Evolutionary conservation across 169 alveolate species (phyloP), one percentile per base, ranked within the genome.

Genomic region (Plasmodium fragile): DNA sequence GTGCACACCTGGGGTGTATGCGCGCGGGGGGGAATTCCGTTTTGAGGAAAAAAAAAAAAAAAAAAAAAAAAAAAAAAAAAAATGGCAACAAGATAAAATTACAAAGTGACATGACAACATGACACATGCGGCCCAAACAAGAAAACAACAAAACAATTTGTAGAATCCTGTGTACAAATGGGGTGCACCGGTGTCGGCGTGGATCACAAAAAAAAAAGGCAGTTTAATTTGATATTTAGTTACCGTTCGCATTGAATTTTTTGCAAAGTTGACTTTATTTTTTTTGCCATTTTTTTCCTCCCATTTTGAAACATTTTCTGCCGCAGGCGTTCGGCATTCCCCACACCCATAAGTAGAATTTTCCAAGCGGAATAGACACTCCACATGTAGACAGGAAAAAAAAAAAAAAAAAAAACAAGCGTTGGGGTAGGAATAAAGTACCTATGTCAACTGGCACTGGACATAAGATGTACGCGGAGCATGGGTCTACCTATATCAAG

Each of bases 21-120:
- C 75, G 75, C 28, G 36, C 28, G 75, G 13, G 75, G 72, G 72
- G 75, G 73, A 59, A 59, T 59, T 59, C 75, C 75, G 34, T 59
- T 59, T 59, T 59, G 75, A 25, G 75, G 75, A n/a, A 59, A 59
- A 59, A 59, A 59, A 59, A 59, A 59, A 59, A 59, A 59, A 59
- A 59, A 59, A 59, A 59, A 59, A 59, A 59, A 59, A 59, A 59
- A 59, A 59, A 59, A 59, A 59, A 59, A 59, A 59, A 59, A 59
- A 59, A 16, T 59, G 34, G 34, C 75, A 34, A 59, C n/a, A 3
- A 16, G 30, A 6, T 22, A n/a, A 55, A n/a, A 10, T 18, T 1
- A 25, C 36, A 59, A 59, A n/a, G 11, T n/a, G 16, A 59, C 6
- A 34, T 22, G 3, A 18, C 34, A 4, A 18, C 34, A 16, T 59